These are phyloP conservation scores for Exophiala calicioides DNA, from an alignment of 2,329 filamentous ascomycete species.

Conservation along the genomic window DNA sequence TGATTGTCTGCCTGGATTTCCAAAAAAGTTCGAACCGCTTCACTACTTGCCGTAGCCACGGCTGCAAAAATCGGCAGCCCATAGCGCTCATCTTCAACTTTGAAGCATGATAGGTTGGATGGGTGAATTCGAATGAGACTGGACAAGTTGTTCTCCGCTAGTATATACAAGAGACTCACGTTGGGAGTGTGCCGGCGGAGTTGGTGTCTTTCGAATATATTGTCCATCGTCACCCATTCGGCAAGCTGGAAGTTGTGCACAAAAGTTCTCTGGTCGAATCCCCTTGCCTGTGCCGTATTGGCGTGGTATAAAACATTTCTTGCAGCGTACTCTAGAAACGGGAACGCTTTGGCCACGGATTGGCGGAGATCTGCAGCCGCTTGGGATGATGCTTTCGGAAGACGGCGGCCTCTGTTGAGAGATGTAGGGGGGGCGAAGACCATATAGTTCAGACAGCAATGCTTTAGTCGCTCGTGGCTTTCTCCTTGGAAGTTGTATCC, in stretches of 20 bases:
- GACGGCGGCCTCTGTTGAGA: constrained; percentile 1
- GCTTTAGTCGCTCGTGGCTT: constrained; percentile 48
- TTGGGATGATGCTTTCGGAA: constrained; percentile 22
- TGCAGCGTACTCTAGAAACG: constrained; percentile 46
- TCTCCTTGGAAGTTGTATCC: constrained; percentile 35
- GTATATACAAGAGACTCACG: constrained; percentile 28
- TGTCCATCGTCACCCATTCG: constrained; percentile 37
- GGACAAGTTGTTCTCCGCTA: constrained; percentile 12
- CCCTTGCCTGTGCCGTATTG: constrained; percentile 23
- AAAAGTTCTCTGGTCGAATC: constrained; percentile 28
- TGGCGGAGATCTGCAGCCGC: constrained; percentile 28
- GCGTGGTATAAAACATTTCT: constrained; percentile 35
- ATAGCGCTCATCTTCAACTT: neutral
- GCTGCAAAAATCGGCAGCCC: neutral
- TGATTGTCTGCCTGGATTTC: neutral
- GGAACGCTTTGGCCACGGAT: constrained; percentile 33
- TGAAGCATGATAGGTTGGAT: neutral
- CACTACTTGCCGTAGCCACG: neutral
- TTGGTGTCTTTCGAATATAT: constrained; percentile 38
- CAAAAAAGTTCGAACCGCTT: neutral
- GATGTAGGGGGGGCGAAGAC: constrained; percentile 25
- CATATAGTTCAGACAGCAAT: constrained; percentile 48
- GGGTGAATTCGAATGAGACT: constrained; percentile 33
- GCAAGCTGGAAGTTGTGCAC: constrained; percentile 31
- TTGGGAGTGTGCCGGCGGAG: constrained; percentile 31